Base-by-base conservation (phyloP, 495 filamentous ascomycete species). In the Mycothermus thermophilus region DNA sequence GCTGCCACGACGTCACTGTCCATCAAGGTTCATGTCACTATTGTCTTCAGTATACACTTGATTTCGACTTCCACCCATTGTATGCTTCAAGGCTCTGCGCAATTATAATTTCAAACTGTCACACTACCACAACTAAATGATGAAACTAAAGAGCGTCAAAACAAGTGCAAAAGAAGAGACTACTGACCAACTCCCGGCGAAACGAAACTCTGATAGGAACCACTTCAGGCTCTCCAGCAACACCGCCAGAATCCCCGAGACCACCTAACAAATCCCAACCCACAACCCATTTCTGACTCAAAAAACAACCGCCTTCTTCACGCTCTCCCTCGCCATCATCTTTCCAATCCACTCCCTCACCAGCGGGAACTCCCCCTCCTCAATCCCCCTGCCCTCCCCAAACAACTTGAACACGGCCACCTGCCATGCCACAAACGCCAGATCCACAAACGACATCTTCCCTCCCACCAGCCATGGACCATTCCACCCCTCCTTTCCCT, bases 361-460 rank as follows among this genome's bases (percentile, higher is more conserved):
- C 18, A 52, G 35, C 8, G 57, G 57, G 41, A 44, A 55, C 15
- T 60, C 42, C 22, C 27, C 44, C 27, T 28, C 24, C 15, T 43
- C 32, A 20, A 37, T 50, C 30, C 15, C 18, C 4, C 1, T 1
- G 4, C 42, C 35, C 16, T 31, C 38, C 26, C 37, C 35, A 18
- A 50, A 4, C 5, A 43, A 31, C 4, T 56, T 27, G 5, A 27
- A 20, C 1, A 49, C 23, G 3, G 46, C 22, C 25, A 50, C 13
- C n/a, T 66, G 50, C 75, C 75, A 82, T 0, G 65, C 44, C 6
- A 76, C 36, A 36, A 77, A 83, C 17, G 72, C 52, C 8, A 73
- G 27, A 43, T 83, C 79, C 1, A 58, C 75, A 42, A 66, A 79
- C 13, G 62, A 68, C 44, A 57, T 61, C 44, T 71, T 73, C 15